Evolutionary conservation across 495 filamentous ascomycete species (phyloP).

Genomic region (Hypoxylon rickii): DNA sequence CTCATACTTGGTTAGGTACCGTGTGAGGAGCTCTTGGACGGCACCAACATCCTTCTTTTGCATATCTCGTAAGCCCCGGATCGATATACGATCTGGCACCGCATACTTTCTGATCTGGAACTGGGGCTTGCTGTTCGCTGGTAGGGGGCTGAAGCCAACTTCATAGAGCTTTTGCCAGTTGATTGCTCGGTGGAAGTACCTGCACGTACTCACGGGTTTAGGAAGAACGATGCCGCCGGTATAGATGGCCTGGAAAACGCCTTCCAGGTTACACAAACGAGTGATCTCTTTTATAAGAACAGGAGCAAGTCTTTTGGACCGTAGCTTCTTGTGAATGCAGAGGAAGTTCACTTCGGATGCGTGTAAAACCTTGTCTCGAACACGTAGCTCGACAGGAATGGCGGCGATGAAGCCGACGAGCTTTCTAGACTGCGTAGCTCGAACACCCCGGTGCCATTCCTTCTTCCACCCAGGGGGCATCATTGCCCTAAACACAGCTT

Average conservation of each 20-base stretch:
- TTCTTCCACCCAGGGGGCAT: constrained; percentile 94
- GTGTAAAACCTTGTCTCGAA: constrained; percentile 73
- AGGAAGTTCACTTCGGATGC: constrained; percentile 97
- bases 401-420: constrained; percentile 95
- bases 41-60: constrained; percentile 77
- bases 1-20: constrained; percentile 79
- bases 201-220: constrained; percentile 85
- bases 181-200: constrained; percentile 90
- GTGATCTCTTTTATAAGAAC: constrained; percentile 98
- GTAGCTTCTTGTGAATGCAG: constrained; percentile 95
- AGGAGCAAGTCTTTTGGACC: constrained; percentile 86
- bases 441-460: constrained; percentile 94
- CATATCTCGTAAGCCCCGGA: constrained; percentile 77
- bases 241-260: constrained; percentile 92
- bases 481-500: constrained; percentile 67
- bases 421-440: constrained; percentile 73
- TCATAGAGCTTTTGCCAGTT: constrained; percentile 96
- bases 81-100: constrained; percentile 71
- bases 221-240: constrained; percentile 90
- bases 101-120: constrained; percentile 80
- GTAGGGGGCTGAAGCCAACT: constrained; percentile 85
- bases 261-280: constrained; percentile 78
- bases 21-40: constrained; percentile 72
- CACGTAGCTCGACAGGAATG: constrained; percentile 79
- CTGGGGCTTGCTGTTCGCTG: constrained; percentile 75